phyloP scores from a whole-genome alignment of 1,139 yeast genomes.

The Yamadazyma blattariae region DNA sequence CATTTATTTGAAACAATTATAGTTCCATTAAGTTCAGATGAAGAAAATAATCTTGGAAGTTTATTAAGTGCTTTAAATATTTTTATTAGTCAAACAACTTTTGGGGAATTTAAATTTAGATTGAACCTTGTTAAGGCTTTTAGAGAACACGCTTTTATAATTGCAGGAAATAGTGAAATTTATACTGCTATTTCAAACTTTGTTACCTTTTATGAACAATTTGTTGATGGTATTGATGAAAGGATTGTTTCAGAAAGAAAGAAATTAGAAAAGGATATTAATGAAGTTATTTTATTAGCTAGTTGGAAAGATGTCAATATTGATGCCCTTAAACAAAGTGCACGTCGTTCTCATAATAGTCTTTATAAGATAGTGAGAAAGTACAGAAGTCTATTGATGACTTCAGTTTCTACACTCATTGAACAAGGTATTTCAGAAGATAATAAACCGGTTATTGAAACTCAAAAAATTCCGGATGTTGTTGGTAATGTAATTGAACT shows the following conservation, averaged over 20 bases:
- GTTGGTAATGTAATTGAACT: slow-evolving; percentile 15
- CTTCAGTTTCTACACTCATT: slow-evolving; percentile 53
- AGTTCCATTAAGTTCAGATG: slow-evolving; percentile 39
- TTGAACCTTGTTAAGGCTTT: slow-evolving; percentile 63
- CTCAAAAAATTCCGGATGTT: slow-evolving; percentile 11
- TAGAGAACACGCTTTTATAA: slow-evolving; percentile 41
- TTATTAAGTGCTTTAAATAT: slow-evolving; percentile 70
- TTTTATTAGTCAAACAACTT: slow-evolving; percentile 71
- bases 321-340: slow-evolving; percentile 90
- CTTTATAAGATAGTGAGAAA: slow-evolving; percentile 83
- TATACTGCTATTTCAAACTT: slow-evolving; percentile 57
- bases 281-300: slow-evolving; percentile 82
- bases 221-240: slow-evolving; percentile 44
- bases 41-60: slow-evolving; percentile 21
- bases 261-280: slow-evolving; percentile 70
- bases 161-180: slow-evolving; percentile 18
- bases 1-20: slow-evolving; percentile 75
- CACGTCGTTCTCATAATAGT: slow-evolving; percentile 80
- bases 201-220: slow-evolving; percentile 65
- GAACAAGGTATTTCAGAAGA: slow-evolving; percentile 54
- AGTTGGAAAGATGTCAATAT: slow-evolving; percentile 97
- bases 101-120: slow-evolving; percentile 68
- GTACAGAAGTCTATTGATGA: slow-evolving; percentile 63
- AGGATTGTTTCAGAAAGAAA: slow-evolving; percentile 46
- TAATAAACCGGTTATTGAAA: slow-evolving; percentile 7